A percentile compares a stretch with the other conserved stretches of the same genome.
These are phyloP conservation scores for Penicillium silybi DNA, from an alignment of 495 filamentous ascomycete genomes.

Conservation along the genomic window DNA sequence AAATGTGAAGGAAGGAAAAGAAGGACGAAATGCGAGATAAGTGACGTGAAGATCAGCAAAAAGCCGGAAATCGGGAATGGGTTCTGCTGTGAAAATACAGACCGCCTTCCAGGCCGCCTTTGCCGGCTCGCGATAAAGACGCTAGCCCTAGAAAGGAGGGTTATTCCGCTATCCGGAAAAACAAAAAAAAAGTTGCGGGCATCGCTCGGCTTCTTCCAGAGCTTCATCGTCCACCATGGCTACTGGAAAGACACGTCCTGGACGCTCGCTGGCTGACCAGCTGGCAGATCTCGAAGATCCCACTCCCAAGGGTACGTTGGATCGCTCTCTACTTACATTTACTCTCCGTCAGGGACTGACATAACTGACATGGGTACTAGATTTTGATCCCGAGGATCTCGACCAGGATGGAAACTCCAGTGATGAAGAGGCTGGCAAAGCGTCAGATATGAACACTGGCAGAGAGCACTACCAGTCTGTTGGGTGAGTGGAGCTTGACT, in stretches of 20 bases:
- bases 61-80: neutral
- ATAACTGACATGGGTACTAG: slow-evolving; percentile 38
- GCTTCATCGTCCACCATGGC: slow-evolving; percentile 21
- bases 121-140: neutral
- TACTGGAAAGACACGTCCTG: slow-evolving; percentile 19
- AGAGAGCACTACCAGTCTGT: slow-evolving; percentile 85
- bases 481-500: slow-evolving; percentile 48
- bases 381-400: slow-evolving; percentile 85
- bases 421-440: slow-evolving; percentile 44
- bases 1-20: neutral
- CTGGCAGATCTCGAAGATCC: slow-evolving; percentile 61
- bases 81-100: slow-evolving; percentile 21
- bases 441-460: slow-evolving; percentile 45
- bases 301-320: slow-evolving; percentile 52
- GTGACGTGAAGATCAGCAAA: neutral
- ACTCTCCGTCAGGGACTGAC: neutral
- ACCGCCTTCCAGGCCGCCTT: neutral
- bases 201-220: slow-evolving; percentile 6
- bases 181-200: slow-evolving; percentile 26
- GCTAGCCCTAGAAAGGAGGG: slow-evolving; percentile 11
- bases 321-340: neutral
- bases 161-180: slow-evolving; percentile 35
- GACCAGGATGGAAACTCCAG: slow-evolving; percentile 49
- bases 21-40: neutral
- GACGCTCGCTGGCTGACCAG: slow-evolving; percentile 57